These are phyloP conservation scores for Candida loeiensis DNA, from an alignment of 805 yeast genomes.

Conservation along the genomic window DNA sequence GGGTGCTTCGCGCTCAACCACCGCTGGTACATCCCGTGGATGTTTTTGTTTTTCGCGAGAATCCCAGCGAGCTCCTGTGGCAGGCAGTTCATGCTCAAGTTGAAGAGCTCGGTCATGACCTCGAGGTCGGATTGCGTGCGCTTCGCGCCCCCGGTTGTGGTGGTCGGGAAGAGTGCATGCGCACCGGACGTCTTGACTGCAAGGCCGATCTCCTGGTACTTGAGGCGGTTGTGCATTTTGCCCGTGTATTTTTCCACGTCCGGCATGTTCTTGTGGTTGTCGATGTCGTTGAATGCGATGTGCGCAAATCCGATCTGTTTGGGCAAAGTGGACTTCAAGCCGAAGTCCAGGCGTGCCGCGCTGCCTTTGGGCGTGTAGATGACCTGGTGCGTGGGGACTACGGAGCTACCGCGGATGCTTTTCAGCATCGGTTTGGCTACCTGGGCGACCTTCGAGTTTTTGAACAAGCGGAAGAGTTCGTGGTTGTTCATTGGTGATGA, in stretches of 20 bases:
- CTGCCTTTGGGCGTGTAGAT: slow-evolving; percentile 66
- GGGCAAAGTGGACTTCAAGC: slow-evolving; percentile 71
- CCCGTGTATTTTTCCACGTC: slow-evolving; percentile 66
- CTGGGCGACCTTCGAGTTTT: slow-evolving; percentile 41
- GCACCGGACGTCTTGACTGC: slow-evolving; percentile 36
- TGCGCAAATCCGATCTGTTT: slow-evolving; percentile 53
- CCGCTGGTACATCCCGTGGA: slow-evolving; percentile 51
- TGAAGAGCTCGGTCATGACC: slow-evolving; percentile 29
- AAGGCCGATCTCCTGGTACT: slow-evolving; percentile 67
- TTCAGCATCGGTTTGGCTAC: slow-evolving; percentile 41
- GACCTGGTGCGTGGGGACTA: slow-evolving; percentile 67
- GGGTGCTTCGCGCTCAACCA: slow-evolving; percentile 55
- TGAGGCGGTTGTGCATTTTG: slow-evolving; percentile 53
- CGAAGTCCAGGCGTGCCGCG: slow-evolving; percentile 67
- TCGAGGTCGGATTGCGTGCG: slow-evolving; percentile 16
- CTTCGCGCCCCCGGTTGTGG: slow-evolving; percentile 15
- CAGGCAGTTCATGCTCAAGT: slow-evolving; percentile 27
- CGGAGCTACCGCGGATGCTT: slow-evolving; percentile 26
- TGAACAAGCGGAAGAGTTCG: slow-evolving; percentile 34
- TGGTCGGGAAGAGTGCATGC: slow-evolving; percentile 30
- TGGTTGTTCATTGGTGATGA: slow-evolving; percentile 22
- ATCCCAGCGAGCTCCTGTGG: slow-evolving; percentile 27
- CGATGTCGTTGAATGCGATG: slow-evolving; percentile 62
- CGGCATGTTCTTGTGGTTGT: slow-evolving; percentile 63
- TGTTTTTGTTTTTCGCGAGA: slow-evolving; percentile 39